Conservation (phyloP, 768 basidiomycete species). For the Pleurotus cornucopiae region DNA sequence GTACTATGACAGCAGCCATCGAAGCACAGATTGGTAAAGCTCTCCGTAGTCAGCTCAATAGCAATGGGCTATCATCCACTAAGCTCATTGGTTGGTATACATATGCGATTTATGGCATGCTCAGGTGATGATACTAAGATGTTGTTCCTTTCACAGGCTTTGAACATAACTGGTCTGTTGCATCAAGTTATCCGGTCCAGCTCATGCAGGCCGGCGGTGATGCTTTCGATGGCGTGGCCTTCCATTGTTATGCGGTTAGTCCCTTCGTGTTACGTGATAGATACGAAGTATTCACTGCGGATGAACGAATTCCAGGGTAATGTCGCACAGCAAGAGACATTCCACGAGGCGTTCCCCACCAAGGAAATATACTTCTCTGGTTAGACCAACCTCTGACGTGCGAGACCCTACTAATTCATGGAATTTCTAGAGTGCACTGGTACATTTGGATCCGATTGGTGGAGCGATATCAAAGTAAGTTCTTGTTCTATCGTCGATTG, state of each 20-base stretch:
- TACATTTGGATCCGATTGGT: slow-evolving; percentile 67
- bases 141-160: slow-evolving; percentile 17
- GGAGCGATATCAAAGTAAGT: slow-evolving; percentile 70
- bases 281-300: not conserved
- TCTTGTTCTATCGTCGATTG: not conserved
- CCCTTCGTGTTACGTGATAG: not conserved
- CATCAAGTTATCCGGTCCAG: slow-evolving; percentile 57
- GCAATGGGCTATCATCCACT: slow-evolving; percentile 52
- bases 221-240: slow-evolving; percentile 61
- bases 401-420: no score
- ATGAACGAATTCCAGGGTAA: slow-evolving; percentile 28
- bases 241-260: slow-evolving; percentile 61
- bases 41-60: slow-evolving; percentile 56
- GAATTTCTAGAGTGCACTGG: slow-evolving; percentile 53
- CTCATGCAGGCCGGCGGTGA: slow-evolving; percentile 52
- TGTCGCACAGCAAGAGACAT: slow-evolving; percentile 49
- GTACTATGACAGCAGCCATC: slow-evolving; percentile 44
- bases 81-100: slow-evolving; percentile 56
- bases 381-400: slow-evolving; percentile 10
- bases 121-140: not conserved
- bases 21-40: slow-evolving; percentile 57
- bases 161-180: slow-evolving; percentile 75
- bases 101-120: slow-evolving; percentile 4
- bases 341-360: slow-evolving; percentile 49
- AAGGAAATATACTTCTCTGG: slow-evolving; percentile 52